A percentile compares a stretch with the other conserved stretches of the same genome.
Evolutionary conservation across 257 asterid genomes (phyloP).

Genomic region (Solanum neorickii): DNA sequence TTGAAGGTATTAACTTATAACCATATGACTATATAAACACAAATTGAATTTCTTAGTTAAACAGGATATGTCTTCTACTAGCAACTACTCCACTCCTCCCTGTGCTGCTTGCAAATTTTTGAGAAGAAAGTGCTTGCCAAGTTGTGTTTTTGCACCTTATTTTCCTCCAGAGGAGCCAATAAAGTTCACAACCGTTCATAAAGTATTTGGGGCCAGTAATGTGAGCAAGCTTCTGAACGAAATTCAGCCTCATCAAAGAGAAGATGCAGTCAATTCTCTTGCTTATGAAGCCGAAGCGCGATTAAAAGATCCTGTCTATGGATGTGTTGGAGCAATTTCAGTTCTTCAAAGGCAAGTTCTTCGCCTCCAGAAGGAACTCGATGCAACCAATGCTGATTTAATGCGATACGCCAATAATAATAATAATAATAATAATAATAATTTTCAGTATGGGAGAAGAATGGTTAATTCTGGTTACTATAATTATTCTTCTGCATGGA

Average conservation of each 20-base stretch:
- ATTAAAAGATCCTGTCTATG: conserved; percentile 12
- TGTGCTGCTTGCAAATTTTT: conserved; percentile 22
- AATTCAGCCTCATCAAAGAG: conserved; percentile 17
- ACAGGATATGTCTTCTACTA: neutral
- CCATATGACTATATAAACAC: no score
- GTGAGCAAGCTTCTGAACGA: conserved; percentile 11
- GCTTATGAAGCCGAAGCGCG: conserved; percentile 20
- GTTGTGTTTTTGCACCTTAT: conserved; percentile 19
- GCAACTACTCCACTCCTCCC: conserved; percentile 8
- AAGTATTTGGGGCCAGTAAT: conserved; percentile 19
- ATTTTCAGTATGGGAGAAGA: neutral
- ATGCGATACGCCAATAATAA: conserved; percentile 4
- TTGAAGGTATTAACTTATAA: no score
- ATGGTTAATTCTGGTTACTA: neutral
- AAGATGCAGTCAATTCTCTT: conserved; percentile 14
- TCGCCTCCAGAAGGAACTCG: conserved; percentile 16
- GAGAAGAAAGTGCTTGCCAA: conserved; percentile 16
- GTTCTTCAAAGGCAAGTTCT: conserved; percentile 15
- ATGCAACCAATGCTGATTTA: conserved; percentile 12
- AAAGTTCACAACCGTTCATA: conserved; percentile 17
- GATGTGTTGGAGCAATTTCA: conserved; percentile 22
- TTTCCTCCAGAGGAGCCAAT: conserved; percentile 19
- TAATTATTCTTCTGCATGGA: neutral
- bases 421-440: neutral
- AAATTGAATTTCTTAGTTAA: neutral